Percentiles rank a stretch among this genome's conserved stretches.
Conservation (phyloP, 139 green algal genomes). For the Microglena sp. region DNA sequence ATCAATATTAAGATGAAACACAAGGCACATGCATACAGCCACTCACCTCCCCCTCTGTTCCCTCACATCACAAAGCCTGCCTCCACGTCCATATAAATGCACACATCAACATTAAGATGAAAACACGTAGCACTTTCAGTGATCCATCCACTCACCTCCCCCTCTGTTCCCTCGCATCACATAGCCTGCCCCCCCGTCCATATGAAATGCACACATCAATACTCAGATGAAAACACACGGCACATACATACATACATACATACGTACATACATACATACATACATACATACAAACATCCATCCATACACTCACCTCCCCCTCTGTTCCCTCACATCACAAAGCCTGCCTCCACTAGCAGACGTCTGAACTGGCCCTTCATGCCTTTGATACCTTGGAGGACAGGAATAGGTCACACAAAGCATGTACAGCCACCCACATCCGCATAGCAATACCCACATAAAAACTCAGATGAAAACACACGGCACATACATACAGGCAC, state of each 20-base stretch:
- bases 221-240: not conserved
- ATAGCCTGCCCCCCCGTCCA: no score
- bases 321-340: not conserved
- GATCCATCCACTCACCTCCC: no score
- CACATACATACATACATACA: not conserved
- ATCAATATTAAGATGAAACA: not conserved
- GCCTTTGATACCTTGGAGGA: no score
- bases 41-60: no score
- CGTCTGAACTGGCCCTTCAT: constrained; percentile 7
- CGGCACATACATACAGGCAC: not conserved
- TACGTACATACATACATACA: not conserved
- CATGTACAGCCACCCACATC: not conserved
- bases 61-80: no score
- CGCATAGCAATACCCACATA: not conserved
- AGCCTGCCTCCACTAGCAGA: constrained; percentile 5
- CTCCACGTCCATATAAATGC: no score
- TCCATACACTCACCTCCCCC: not conserved
- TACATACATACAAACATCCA: not conserved
- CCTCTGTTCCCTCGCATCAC: no score
- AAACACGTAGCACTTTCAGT: no score
- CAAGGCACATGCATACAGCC: not conserved
- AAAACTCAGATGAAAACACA: not conserved
- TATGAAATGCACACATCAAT: not conserved
- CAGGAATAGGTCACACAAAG: not conserved
- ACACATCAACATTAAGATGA: no score